A percentile compares a stretch with the other conserved stretches of the same genome.
Evolutionary conservation across 2,329 filamentous ascomycete genomes (phyloP).

Genomic region (Plectosphaerella sp.): DNA sequence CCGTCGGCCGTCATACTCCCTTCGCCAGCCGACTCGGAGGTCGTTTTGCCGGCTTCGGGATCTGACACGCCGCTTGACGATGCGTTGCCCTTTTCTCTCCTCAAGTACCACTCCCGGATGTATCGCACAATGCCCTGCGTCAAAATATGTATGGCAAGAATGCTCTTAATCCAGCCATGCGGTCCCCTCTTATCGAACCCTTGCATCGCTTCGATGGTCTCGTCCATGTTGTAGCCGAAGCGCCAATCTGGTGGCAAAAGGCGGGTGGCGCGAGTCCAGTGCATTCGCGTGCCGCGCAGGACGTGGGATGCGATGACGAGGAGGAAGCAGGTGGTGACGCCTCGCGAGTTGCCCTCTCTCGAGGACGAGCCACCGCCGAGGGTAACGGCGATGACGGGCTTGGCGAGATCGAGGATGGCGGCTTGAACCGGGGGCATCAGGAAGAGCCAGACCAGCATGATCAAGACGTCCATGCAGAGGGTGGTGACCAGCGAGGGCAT

Average conservation of each 20-base stretch:
- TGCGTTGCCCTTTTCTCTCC: constrained; percentile 52
- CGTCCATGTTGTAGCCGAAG: constrained; percentile 38
- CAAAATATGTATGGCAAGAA: constrained; percentile 70
- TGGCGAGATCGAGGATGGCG: constrained; percentile 82
- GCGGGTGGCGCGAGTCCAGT: constrained; percentile 41
- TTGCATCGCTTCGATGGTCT: constrained; percentile 39
- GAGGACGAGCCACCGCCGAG: constrained; percentile 75
- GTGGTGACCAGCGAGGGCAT: constrained; percentile 84
- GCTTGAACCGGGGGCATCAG: constrained; percentile 84
- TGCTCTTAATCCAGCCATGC: constrained; percentile 63
- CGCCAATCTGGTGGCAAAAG: constrained; percentile 43
- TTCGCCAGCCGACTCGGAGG: constrained; percentile 27
- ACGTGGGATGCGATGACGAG: constrained; percentile 59
- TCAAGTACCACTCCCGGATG: constrained; percentile 64
- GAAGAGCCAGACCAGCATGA: constrained; percentile 81
- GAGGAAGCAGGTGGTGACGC: constrained; percentile 65
- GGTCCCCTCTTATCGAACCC: constrained; percentile 54
- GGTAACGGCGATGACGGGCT: constrained; percentile 89
- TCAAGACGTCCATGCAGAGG: constrained; percentile 76
- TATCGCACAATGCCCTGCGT: constrained; percentile 69
- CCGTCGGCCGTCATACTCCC: constrained; percentile 48
- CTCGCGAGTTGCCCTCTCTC: constrained; percentile 64
- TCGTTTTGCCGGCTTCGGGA: constrained; percentile 57
- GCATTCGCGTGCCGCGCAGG: constrained; percentile 41
- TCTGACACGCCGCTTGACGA: constrained; percentile 47